A percentile compares a stretch with the other conserved stretches of the same genome.
Evolutionary conservation across 352 stramenopile species (phyloP).

Genomic region (Phytophthora quininea): DNA sequence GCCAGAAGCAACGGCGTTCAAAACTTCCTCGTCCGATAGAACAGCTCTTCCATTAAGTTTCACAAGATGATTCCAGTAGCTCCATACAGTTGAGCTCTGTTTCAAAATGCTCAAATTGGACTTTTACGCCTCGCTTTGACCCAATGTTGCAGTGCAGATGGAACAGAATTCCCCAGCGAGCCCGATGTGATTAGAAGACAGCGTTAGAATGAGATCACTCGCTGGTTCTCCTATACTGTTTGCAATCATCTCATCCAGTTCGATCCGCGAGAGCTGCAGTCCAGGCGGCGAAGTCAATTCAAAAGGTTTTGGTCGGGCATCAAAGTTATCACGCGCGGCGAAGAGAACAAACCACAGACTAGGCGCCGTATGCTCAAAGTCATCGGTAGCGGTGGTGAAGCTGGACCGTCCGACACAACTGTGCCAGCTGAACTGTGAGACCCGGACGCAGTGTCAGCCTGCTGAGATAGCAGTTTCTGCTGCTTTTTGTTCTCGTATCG

Average conservation of each 20-base stretch:
- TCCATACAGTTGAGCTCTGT: neutral
- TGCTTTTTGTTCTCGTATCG: slow-evolving; percentile 72
- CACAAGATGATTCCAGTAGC: neutral
- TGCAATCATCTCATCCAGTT: neutral
- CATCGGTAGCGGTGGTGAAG: no score
- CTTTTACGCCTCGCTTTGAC: neutral
- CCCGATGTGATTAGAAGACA: neutral
- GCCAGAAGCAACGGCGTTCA: slow-evolving; percentile 26
- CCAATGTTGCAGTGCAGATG: neutral
- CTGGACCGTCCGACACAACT: no score
- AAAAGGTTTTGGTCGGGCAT: neutral
- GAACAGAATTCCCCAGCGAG: neutral
- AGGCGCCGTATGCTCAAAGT: neutral
- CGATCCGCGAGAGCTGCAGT: neutral
- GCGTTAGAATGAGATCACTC: neutral
- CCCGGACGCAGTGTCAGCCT: slow-evolving; percentile 7
- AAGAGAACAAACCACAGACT: neutral
- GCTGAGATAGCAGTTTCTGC: slow-evolving; percentile 31
- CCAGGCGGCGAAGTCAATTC: neutral
- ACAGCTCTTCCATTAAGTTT: neutral
- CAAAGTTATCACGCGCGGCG: neutral
- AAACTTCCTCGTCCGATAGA: neutral
- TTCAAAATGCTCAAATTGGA: neutral
- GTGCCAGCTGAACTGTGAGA: no score
- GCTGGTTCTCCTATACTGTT: neutral